These are phyloP conservation scores for Aegilops umbellulata DNA, from an alignment of 176 grass and related monocot species.

Conservation along the genomic window DNA sequence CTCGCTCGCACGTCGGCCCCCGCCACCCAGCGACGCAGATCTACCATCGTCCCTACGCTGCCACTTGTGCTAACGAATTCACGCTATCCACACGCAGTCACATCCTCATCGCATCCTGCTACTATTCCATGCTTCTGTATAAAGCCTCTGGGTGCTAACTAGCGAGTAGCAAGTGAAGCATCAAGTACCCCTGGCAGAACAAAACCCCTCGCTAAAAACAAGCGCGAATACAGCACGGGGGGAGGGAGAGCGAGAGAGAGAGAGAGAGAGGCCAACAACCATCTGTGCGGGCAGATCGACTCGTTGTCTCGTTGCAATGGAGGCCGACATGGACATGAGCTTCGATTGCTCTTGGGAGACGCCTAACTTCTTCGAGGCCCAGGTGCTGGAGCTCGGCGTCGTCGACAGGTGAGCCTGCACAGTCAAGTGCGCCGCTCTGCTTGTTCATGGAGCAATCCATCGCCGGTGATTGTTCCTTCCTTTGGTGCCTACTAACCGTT, in stretches of 20 bases:
- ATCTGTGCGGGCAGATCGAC: not conserved
- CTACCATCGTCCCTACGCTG: not conserved
- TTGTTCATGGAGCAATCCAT: not conserved
- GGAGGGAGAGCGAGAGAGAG: not conserved
- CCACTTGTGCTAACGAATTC: not conserved
- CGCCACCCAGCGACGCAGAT: not conserved
- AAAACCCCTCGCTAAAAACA: not conserved
- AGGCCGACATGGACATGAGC: conserved; percentile 18
- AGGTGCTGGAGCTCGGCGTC: conserved; percentile 29
- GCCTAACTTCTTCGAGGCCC: not conserved
- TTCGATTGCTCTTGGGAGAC: conserved; percentile 44
- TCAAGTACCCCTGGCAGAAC: not conserved
- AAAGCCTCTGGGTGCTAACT: not conserved
- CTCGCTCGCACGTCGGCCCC: not conserved
- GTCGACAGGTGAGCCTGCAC: conserved; percentile 4
- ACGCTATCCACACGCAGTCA: not conserved
- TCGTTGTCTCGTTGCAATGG: conserved; percentile 6
- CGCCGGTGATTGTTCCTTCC: not conserved
- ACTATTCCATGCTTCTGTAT: not conserved
- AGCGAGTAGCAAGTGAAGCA: not conserved
- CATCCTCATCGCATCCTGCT: not conserved
- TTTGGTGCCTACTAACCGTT: not conserved
- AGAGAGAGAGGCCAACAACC: not conserved
- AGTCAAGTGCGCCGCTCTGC: not conserved
- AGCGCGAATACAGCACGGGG: not conserved